phyloP scores from a whole-genome alignment of 1,284 basidiomycete genomes.

The Coniophora puteana region DNA sequence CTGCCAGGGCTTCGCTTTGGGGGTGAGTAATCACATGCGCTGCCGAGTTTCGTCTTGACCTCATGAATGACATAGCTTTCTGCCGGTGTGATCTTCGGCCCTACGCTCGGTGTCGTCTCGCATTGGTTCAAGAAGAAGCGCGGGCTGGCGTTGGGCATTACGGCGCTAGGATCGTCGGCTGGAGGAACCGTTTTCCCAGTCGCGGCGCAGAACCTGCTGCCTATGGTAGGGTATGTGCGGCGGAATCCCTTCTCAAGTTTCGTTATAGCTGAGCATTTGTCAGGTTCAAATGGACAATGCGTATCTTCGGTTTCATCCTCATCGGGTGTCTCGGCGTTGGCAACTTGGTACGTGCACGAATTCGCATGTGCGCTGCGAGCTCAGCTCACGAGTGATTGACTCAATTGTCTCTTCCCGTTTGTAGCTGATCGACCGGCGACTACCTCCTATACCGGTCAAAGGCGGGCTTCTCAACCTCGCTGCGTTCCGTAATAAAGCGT shows the following conservation, averaged over 20 bases:
- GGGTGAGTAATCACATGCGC: constrained; percentile 34
- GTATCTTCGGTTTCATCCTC: constrained; percentile 53
- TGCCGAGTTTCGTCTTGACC: constrained; percentile 9
- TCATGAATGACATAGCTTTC: constrained; percentile 16
- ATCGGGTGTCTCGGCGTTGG: constrained; percentile 37
- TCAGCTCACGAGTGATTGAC: too few relatives aligned
- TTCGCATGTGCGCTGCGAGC: neutral
- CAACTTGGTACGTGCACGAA: constrained; percentile 36
- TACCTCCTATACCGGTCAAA: constrained; percentile 43
- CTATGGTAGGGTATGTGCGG: constrained; percentile 30
- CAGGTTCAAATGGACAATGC: constrained; percentile 62
- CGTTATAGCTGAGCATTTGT: neutral
- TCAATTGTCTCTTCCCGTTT: constrained; percentile 18
- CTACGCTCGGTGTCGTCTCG: constrained; percentile 25
- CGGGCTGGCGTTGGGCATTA: constrained; percentile 33
- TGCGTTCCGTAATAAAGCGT: constrained; percentile 45
- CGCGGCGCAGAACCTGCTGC: constrained; percentile 34
- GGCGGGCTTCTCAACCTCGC: constrained; percentile 48
- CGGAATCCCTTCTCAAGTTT: constrained; percentile 2
- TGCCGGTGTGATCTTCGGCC: constrained; percentile 29
- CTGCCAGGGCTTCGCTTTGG: constrained; percentile 41
- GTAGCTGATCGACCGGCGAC: constrained; percentile 44
- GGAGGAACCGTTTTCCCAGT: constrained; percentile 33
- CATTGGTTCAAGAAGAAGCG: constrained; percentile 29
- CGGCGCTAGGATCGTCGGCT: constrained; percentile 23